Percentiles rank a stretch among this genome's conserved stretches.
Evolutionary conservation across 1,284 basidiomycete species (phyloP).

Genomic region (Sporisorium exsertum): DNA sequence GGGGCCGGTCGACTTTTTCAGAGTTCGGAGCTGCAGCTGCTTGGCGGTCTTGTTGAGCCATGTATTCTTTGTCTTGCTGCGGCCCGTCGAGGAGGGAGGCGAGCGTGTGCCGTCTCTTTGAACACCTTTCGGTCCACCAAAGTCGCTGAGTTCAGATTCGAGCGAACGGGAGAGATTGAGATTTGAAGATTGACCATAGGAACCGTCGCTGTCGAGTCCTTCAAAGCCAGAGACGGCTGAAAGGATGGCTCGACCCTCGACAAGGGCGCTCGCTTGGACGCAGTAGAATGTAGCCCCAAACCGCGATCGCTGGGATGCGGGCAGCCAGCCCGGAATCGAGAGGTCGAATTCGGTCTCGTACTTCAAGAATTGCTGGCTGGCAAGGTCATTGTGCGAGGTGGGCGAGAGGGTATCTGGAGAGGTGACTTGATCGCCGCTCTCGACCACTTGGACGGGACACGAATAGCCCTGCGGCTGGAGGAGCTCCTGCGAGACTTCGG

Average conservation of each 20-base stretch:
- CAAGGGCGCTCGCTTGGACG: conserved; percentile 51
- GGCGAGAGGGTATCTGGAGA: conserved; percentile 5
- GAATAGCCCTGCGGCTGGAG: conserved; percentile 44
- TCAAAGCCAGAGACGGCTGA: conserved; percentile 31
- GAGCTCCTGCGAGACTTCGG: conserved; percentile 55
- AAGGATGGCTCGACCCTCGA: conserved; percentile 39
- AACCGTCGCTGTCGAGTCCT: conserved; percentile 2
- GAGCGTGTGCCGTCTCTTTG: conserved; percentile 3
- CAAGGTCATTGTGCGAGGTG: neutral
- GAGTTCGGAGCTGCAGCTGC: conserved; percentile 44
- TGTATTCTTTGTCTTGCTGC: conserved; percentile 38
- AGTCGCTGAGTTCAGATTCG: conserved; percentile 25
- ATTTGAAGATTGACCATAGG: neutral
- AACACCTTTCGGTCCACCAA: neutral
- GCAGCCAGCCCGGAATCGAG: conserved; percentile 66
- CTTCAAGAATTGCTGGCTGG: conserved; percentile 21
- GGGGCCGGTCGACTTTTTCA: conserved; percentile 24
- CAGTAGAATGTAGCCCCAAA: conserved; percentile 67
- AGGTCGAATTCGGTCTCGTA: conserved; percentile 67
- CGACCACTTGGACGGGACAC: conserved; percentile 22
- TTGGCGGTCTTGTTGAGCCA: conserved; percentile 62
- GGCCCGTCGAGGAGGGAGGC: neutral
- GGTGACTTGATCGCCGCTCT: conserved; percentile 12
- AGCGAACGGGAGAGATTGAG: conserved; percentile 20
- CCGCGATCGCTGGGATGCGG: conserved; percentile 61